Conservation (phyloP, 164 flowering plant genomes). For the Hamamelis virginiana region DNA sequence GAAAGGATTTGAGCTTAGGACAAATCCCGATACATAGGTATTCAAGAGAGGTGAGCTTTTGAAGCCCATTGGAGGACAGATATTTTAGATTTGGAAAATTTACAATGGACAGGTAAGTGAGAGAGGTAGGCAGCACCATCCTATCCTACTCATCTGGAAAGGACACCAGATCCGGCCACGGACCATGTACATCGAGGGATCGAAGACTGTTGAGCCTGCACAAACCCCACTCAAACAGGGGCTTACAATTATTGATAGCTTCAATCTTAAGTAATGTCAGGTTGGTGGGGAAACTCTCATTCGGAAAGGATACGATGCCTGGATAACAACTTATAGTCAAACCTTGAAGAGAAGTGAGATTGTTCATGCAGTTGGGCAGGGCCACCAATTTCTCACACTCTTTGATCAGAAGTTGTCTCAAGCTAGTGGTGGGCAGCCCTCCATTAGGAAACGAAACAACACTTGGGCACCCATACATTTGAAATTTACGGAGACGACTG, state of each 20-base stretch:
- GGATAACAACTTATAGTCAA: constrained; percentile 5
- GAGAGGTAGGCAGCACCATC: not conserved
- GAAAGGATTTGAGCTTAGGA: constrained; percentile 7
- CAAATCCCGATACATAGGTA: constrained; percentile 2
- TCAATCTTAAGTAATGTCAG: constrained; percentile 9
- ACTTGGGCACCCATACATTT: too few relatives aligned
- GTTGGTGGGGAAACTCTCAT: constrained; percentile 11
- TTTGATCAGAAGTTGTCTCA: too few relatives aligned
- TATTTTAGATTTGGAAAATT: not conserved
- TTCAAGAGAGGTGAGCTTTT: not conserved
- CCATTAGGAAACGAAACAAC: too few relatives aligned
- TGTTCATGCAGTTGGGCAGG: too few relatives aligned
- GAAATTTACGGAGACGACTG: too few relatives aligned
- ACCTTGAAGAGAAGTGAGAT: not conserved
- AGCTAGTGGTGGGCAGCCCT: too few relatives aligned
- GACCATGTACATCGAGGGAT: constrained; percentile 2
- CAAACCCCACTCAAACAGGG: constrained; percentile 3
- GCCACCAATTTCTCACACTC: too few relatives aligned
- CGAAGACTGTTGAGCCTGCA: constrained; percentile 10
- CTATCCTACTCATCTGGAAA: constrained; percentile 3
- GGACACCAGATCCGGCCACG: constrained; percentile 7
- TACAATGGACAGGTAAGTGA: not conserved
- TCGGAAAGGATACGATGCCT: constrained; percentile 9
- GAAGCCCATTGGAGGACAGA: not conserved
- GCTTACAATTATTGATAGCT: constrained; percentile 9